These are phyloP conservation scores for Hypsizygus marmoreus DNA, from an alignment of 768 basidiomycete genomes.

Conservation along the genomic window DNA sequence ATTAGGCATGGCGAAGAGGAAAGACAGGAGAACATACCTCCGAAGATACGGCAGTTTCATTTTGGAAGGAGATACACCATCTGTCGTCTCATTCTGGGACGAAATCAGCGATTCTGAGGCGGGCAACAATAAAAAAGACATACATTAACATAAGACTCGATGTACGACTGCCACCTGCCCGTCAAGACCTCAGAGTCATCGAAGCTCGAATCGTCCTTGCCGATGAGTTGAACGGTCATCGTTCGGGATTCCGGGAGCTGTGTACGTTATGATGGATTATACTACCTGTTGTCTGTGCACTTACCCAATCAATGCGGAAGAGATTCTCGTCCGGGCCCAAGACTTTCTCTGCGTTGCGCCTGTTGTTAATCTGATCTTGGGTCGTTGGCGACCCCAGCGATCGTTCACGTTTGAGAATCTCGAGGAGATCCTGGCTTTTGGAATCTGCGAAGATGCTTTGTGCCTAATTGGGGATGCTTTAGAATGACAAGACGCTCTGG, in stretches of 20 bases:
- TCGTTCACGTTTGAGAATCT: slow-evolving; percentile 69
- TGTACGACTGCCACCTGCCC: slow-evolving; percentile 78
- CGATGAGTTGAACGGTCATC: slow-evolving; percentile 74
- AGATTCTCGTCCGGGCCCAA: slow-evolving; percentile 77
- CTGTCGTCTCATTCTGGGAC: slow-evolving; percentile 57
- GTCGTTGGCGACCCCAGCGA: slow-evolving; percentile 57
- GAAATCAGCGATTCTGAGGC: not conserved
- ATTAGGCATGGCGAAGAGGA: not conserved
- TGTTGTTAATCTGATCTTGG: slow-evolving; percentile 71
- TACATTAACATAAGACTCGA: slow-evolving; percentile 76
- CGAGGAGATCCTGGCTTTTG: slow-evolving; percentile 73
- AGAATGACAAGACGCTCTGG: not conserved
- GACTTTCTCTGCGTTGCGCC: slow-evolving; percentile 68
- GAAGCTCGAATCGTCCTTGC: slow-evolving; percentile 74
- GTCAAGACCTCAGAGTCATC: slow-evolving; percentile 79
- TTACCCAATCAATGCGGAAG: slow-evolving; percentile 81
- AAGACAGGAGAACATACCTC: slow-evolving; percentile 43
- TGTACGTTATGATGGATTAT: not conserved
- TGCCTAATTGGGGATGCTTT: slow-evolving; percentile 37
- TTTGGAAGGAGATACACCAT: slow-evolving; percentile 49
- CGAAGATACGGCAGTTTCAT: slow-evolving; percentile 64
- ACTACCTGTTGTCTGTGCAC: not conserved
- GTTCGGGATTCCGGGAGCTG: slow-evolving; percentile 68
- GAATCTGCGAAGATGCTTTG: slow-evolving; percentile 69
- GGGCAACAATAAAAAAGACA: slow-evolving; percentile 14